These are phyloP conservation scores for Lavandula angustifolia DNA, from an alignment of 257 asterid species.

Conservation along the genomic window DNA sequence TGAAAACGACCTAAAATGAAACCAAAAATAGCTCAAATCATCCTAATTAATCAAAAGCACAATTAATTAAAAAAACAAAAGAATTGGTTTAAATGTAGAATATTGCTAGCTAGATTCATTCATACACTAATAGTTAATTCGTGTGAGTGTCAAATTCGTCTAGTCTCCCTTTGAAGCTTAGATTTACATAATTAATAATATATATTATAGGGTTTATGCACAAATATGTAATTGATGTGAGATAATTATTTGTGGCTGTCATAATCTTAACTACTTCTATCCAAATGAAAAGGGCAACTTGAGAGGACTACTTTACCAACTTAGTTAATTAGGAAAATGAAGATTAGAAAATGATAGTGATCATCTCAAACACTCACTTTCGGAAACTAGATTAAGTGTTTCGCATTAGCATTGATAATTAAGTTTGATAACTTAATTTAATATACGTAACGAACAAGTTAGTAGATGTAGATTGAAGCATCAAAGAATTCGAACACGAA, in stretches of 20 bases:
- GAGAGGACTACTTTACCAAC: conserved; percentile 34
- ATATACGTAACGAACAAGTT: no score
- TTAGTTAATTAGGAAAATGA: conserved; percentile 29
- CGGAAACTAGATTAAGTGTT: conserved; percentile 18
- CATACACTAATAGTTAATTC: conserved; percentile 5
- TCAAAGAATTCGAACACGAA: no score
- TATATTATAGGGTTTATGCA: neutral
- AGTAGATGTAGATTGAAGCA: no score
- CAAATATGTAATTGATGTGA: conserved; percentile 4
- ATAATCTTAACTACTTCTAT: conserved; percentile 36
- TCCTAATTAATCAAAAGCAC: neutral
- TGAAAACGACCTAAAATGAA: neutral
- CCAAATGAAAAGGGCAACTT: conserved; percentile 9
- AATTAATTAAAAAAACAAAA: no score
- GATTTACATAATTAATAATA: neutral
- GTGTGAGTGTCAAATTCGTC: conserved; percentile 13
- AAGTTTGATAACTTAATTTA: neutral
- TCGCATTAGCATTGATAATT: neutral
- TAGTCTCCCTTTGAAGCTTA: conserved; percentile 18
- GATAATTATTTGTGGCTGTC: conserved; percentile 30
- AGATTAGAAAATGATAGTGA: conserved; percentile 26
- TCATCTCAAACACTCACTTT: conserved; percentile 22
- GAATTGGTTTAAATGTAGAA: neutral
- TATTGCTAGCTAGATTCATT: neutral
- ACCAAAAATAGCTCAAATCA: neutral